A percentile compares a stretch with the other conserved stretches of the same genome.
Conservation (phyloP, 129 eudicot genomes). For the Apium graveolens region DNA sequence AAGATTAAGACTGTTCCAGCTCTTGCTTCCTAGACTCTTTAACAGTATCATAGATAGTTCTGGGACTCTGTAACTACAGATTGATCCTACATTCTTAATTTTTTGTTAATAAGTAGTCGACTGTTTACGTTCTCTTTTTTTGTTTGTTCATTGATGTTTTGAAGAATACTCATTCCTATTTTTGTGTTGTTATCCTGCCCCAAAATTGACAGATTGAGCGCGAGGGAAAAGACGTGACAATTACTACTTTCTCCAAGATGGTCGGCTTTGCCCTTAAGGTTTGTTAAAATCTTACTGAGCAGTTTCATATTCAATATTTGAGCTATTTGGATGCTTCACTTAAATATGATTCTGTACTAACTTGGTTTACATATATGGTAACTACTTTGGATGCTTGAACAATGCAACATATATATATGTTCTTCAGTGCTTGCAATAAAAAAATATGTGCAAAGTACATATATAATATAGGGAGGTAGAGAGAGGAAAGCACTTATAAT, state of each 20-base stretch:
- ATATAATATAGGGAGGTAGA: neutral
- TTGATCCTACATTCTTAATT: neutral
- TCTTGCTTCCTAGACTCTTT: neutral
- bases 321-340: neutral
- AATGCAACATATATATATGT: neutral
- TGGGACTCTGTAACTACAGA: neutral
- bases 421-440: neutral
- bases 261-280: slow-evolving; percentile 95
- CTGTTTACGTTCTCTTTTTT: too few species aligned
- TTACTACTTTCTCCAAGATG: slow-evolving; percentile 90
- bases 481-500: neutral
- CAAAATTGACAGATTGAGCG: slow-evolving; percentile 62
- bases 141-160: neutral
- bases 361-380: neutral
- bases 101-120: neutral
- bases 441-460: neutral
- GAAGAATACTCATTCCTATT: neutral
- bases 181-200: neutral
- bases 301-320: neutral
- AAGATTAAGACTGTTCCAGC: neutral
- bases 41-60: neutral
- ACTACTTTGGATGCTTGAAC: neutral
- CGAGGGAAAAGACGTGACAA: slow-evolving; percentile 84
- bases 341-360: neutral
- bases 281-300: slow-evolving; percentile 5